Evolutionary conservation across 306 rosid genomes (phyloP), one percentile per base, ranked within the genome.

Genomic region (Dryas alaskensis): DNA sequence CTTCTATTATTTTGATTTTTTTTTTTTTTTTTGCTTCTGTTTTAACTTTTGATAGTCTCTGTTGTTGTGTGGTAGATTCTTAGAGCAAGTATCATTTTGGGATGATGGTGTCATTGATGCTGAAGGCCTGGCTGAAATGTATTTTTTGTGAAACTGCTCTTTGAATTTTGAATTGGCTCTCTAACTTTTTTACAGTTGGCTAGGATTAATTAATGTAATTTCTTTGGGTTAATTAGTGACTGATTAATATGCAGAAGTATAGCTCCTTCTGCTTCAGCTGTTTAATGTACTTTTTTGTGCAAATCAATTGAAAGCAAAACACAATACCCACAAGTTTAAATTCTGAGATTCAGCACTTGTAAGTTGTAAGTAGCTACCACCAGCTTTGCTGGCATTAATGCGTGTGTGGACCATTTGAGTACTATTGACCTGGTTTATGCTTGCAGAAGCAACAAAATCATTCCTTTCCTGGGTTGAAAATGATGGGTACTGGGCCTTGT

Each of bases 371-470:
- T 31, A 31, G 37, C 60, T 7, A 54, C 68, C 51, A 4, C 22
- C 51, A 64, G 68, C 48, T 60, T 5, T 27, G 65, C 2, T 31
- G 60, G 40, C 17, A 61, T 73, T 37, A 37, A 61, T 39, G 65
- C 19, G 10, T 40, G 53, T 43, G 51, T 57, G 75, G 65, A 57
- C 65, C 75, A 9, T 39, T 50, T 40, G 7, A 52, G 4, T 52
- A 40, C 14, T 53, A 9, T 13, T 39, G 8, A 59, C 14, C 6
- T 44, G 47, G 9, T 8, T 42, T 6, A 31, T 72, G n/a, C 12
- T 71, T 71, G 75, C 75, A 69, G 51, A 44, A 57, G 75, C 42
- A 59, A 44, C 47, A 58, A 60, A 60, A 60, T 58, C 76, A 53
- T 61, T 73, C 60, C 39, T 44, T 31, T 48, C 2, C 6, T 31